Evolutionary conservation across 2,329 filamentous ascomycete species (phyloP), one percentile per base, ranked within the genome.

Genomic region (Fusarium concolor): DNA sequence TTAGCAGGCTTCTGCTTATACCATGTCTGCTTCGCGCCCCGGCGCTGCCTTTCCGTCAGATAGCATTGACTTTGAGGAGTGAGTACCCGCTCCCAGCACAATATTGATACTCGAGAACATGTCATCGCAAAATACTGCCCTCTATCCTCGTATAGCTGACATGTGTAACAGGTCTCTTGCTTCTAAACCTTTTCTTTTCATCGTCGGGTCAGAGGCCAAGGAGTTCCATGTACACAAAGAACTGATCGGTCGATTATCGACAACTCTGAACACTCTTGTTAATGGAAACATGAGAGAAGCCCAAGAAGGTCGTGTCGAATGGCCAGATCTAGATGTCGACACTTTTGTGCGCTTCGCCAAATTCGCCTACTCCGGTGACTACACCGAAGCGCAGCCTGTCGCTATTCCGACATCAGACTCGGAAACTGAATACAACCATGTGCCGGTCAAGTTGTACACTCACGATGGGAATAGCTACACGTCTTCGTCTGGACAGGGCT

Each of bases 271-370:
- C 35, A 52, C 62, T 14, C 62, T 74, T 2, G 70, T 75, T 26
- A 72, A 74, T 47, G 73, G 73, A 3, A 62, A 43, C 6, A 72
- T 75, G 73, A 70, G 58, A 46, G 73, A 75, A 45, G 71, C 72
- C 11, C 45, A 35, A 20, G 70, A 75, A 42, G 66, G 71, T 2
- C 62, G 68, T 7, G 68, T 73, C 24, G 59, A 72, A 33, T 75
- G 73, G 73, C 51, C 37, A 15, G 73, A 75, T 35, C 50, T 73
- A 12, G 65, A 74, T 15, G 62, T 66, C 20, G 71, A 71, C 33
- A 75, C 72, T n/a, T 75, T 75, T 65, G 61, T 75, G 31, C 72
- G 70, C 17, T 74, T 75, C 43, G 68, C 70, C 49, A 64, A 71
- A 54, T 75, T 56, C 22, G 72, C 65, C 14, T 75, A 74, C 61